Evolutionary conservation across 1,284 basidiomycete genomes (phyloP).

Genomic region (Marasmius fiardii): DNA sequence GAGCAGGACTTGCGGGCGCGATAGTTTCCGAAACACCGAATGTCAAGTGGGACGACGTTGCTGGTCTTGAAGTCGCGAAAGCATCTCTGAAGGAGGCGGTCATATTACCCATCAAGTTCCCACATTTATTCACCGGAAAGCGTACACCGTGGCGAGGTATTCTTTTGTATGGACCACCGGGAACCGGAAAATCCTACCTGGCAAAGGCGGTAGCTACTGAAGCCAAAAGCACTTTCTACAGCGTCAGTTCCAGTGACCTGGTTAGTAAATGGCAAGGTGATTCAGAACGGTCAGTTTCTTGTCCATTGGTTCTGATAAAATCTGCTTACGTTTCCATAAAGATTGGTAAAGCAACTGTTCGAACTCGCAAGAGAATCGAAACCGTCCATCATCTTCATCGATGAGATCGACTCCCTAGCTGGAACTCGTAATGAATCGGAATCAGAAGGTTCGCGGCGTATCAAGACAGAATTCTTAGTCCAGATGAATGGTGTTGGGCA

Average conservation of each 20-base stretch:
- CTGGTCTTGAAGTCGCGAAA: conserved; percentile 92
- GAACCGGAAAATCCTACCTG: conserved; percentile 93
- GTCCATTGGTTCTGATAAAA: background rate
- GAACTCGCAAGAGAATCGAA: conserved; percentile 95
- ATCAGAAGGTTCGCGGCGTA: conserved; percentile 91
- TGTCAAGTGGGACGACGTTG: conserved; percentile 98
- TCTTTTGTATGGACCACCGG: conserved; percentile 92
- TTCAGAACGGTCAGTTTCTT: conserved; percentile 78
- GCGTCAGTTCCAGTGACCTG: conserved; percentile 91
- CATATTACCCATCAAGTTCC: conserved; percentile 98
- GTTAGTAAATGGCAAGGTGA: conserved; percentile 99
- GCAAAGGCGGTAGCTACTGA: conserved; percentile 99
- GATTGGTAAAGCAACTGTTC: conserved; percentile 95
- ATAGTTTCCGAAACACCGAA: conserved; percentile 95
- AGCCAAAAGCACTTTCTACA: conserved; percentile 98
- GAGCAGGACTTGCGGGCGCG: conserved; percentile 84
- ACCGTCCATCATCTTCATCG: conserved; percentile 98
- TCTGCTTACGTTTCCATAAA: conserved; percentile 26
- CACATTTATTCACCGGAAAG: conserved; percentile 97
- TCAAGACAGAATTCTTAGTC: conserved; percentile 98
- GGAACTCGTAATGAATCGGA: conserved; percentile 95
- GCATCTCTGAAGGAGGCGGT: conserved; percentile 97
- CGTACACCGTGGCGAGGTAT: conserved; percentile 97
- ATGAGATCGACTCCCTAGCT: conserved; percentile 96
- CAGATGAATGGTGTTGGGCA: conserved; percentile 99